Base-by-base conservation (phyloP, 805 yeast species). In the Suhomyces xylopsoci region DNA sequence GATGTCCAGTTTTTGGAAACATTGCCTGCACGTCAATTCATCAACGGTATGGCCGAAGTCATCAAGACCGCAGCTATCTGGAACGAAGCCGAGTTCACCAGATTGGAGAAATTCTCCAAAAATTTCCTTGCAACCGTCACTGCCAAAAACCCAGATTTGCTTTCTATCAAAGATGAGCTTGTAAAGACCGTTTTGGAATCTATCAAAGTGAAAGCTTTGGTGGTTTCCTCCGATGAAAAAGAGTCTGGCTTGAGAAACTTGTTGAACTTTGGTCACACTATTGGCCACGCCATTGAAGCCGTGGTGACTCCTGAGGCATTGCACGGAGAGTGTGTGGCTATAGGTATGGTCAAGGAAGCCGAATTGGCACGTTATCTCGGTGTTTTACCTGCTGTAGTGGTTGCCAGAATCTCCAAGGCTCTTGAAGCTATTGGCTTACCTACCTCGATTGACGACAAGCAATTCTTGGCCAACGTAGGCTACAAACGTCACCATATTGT, bases 221-320 rank as follows among this genome's bases (percentile, higher is more conserved):
- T 94, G 47, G 99, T 94, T 14, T 82, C 96, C 3, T 78, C 84
- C 15, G 99, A 94, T 71, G 99, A 94, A 71, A 87, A 96, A 63
- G 99, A 94, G 71, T 90, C 97, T 47, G 94, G 97, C 3, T 79
- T 94, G 59, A 82, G 99, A 72, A 94, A 94, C 69, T 73, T 94
- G 58, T 79, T 94, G 55, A 94, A 94, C 71, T 94, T 93, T 66
- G 99, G 99, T 34, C 99, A 94, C 69, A 83, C 97, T 26, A 92
- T 94, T 62, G 99, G 99, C 45, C 99, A 94, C 69, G 99, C 99
- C 19, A 91, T 88, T 58, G 99, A 94, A 75, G 98, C 99, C n/a
- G 84, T 94, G 34, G 78, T 94, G 56, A 92, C 98, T 3, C 99
- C 99, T 7, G 90, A 92, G 69, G 94, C 96, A 22, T 79, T 94